Base-by-base conservation (phyloP, 2,329 filamentous ascomycete genomes). In the Bretziella fagacearum region DNA sequence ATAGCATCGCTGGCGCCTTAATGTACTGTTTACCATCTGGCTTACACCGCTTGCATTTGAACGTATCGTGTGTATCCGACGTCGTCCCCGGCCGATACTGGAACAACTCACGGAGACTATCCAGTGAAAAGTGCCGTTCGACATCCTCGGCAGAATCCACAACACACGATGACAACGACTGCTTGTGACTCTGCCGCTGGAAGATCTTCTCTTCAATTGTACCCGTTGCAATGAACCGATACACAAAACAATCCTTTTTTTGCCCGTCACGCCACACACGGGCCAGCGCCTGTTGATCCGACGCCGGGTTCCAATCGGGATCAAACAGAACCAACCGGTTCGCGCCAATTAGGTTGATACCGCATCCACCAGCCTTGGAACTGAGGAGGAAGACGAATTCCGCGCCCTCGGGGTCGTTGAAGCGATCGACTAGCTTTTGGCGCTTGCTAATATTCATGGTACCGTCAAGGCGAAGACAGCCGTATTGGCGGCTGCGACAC, bases 131-230 rank as follows among this genome's bases (percentile, higher is more conserved):
- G 63, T 98, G 91, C 3, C 91, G 78, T 63, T 98, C 91, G 1
- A 98, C 91, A 54, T 98, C 91, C 63, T 98, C 89, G 1, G 85
- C 89, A 2, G 83, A 87, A 62, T 98, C 91, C 6, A 98, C 91
- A 3, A 98, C 91, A 56, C 87, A 95, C 0, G 85, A 93, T 1
- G 89, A 96, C 1, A 98, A 69, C 6, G 85, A 93, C 63, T 98
- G 91, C 64, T 98, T 98, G 68, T 98, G 93, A 1, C 84, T 93
- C 59, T 98, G 91, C 7, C 93, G 81, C 62, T 98, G 91, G 66
- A 98, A 98, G 55, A 98, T 95, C 66, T 98, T 98, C 63, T 98
- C 91, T 59, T 98, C 91, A 52, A 98, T 98, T 0, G 87, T 95
- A 3, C 91, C 91, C 0, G 93, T 96, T 0, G 87, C 84, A 56